phyloP scores from a whole-genome alignment of 768 basidiomycete species.

The Trametes gibbosa region DNA sequence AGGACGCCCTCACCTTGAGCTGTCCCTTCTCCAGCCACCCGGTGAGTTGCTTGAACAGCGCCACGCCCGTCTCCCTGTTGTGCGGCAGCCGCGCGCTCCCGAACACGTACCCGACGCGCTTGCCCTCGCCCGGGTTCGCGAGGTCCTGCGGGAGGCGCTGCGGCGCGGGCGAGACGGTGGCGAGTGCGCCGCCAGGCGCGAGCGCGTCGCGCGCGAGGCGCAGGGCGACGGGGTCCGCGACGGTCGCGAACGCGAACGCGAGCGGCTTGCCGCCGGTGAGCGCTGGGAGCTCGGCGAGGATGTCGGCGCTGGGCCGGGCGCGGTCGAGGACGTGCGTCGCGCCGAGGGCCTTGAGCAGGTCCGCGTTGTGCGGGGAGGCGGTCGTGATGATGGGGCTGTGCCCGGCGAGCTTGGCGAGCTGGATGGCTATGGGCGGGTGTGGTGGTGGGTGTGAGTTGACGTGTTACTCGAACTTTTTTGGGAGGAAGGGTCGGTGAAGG shows the following conservation, averaged over 20 bases:
- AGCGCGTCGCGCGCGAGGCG: constrained; percentile 22
- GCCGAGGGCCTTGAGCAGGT: constrained; percentile 8
- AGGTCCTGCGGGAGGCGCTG: not conserved
- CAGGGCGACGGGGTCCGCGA: constrained; percentile 10
- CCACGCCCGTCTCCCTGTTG: constrained; percentile 7
- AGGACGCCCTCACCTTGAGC: constrained; percentile 20
- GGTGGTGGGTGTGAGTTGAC: not conserved
- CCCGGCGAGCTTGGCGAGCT: constrained; percentile 17
- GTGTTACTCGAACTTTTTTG: no score
- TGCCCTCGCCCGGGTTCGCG: constrained; percentile 14
- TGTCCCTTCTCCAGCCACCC: constrained; percentile 18
- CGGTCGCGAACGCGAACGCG: constrained; percentile 23
- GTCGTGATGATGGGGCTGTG: constrained; percentile 20
- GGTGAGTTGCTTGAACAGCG: constrained; percentile 18
- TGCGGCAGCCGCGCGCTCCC: constrained; percentile 15
- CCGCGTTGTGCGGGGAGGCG: constrained; percentile 14
- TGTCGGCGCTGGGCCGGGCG: constrained; percentile 2
- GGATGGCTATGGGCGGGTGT: constrained; percentile 10
- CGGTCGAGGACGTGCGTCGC: constrained; percentile 30
- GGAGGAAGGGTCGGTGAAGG: not conserved
- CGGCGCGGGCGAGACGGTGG: not conserved
- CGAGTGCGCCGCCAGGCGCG: constrained; percentile 21
- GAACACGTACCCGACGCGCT: constrained; percentile 11
- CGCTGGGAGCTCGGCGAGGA: constrained; percentile 14
- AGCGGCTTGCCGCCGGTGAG: constrained; percentile 23